Evolutionary conservation across 805 yeast species (phyloP).

Genomic region (Tetrapisispora pingtungensis): DNA sequence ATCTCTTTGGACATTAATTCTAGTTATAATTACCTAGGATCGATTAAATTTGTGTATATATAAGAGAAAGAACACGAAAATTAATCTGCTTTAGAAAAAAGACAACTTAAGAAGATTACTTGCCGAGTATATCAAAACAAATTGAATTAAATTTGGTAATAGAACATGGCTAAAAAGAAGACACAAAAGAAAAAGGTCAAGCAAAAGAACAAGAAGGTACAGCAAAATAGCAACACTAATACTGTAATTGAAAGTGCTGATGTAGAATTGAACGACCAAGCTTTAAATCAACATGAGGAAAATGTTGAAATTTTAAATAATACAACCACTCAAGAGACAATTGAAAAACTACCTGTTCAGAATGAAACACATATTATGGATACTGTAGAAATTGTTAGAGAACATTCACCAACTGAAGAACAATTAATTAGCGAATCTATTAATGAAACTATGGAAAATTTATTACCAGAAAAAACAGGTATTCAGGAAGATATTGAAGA

Average conservation of each 20-base stretch:
- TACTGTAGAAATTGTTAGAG: not conserved
- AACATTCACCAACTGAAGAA: not conserved
- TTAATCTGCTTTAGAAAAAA: too few species aligned
- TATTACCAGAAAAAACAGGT: too few species aligned
- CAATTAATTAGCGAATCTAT: not conserved
- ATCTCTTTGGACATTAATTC: too few species aligned
- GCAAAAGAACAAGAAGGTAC: constrained; percentile 26
- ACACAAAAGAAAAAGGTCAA: constrained; percentile 28
- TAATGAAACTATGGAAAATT: not conserved
- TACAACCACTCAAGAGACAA: too few species aligned
- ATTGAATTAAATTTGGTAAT: too few species aligned
- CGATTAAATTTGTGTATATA: too few species aligned
- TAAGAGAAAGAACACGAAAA: too few species aligned
- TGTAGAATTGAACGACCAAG: not conserved
- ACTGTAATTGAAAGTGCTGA: not conserved
- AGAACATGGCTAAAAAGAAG: constrained; percentile 25
- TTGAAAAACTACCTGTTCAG: not conserved
- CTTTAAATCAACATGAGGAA: not conserved
- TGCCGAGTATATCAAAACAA: too few species aligned
- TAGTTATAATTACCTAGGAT: too few species aligned
- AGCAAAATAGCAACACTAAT: constrained; percentile 3
- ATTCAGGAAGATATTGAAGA: too few species aligned
- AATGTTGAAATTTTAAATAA: too few species aligned
- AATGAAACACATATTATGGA: not conserved
- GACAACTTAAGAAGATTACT: too few species aligned